Base-by-base conservation (phyloP, 2,329 filamentous ascomycete species). In the Curvularia sp. region DNA sequence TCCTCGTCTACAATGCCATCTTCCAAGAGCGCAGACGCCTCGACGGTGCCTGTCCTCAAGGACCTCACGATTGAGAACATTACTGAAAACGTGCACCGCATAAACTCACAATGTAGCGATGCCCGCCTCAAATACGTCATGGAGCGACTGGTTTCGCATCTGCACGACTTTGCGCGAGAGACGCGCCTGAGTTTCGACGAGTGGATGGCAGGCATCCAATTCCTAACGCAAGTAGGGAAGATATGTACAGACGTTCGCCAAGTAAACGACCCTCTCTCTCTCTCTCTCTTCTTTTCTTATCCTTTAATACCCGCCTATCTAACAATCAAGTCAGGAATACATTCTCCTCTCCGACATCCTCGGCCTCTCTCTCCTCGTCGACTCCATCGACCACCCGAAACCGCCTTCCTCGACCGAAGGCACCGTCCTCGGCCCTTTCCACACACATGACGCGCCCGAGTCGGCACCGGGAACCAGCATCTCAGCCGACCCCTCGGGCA, bases 381-480 rank as follows among this genome's bases (percentile, higher is more conserved):
- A 95, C 79, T 86, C 83, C 67, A 93, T 95, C 80, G 89, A 93
- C 80, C 90, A 94, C 79, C 91, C 91, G 25, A 94, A 92, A 74
- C 90, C 89, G 0, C 72, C 85, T 0, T 76, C 80, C 42, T 83
- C 83, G 27, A 95, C 91, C 25, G 90, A 94, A 76, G 90, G 91
- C 57, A 92, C 90, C 0, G 89, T 95, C 10, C 84, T 94, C 0
- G 91, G 91, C 0, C 91, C 91, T 36, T 94, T 93, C 81, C 90
- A 94, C 80, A 92, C 89, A 1, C 89, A 93, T 78, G 89, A 93
- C 70, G 90, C 90, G 7, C 82, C 87, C 6, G 67, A 76, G 7
- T 77, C 85, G 28, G 64, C 78, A 8, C 80, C 86, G 51, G 91
- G 91, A 18, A 79, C 81, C 15, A 71, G 73, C 56, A 91, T 94